These are phyloP conservation scores for Exophiala bonariae DNA, from an alignment of 2,329 filamentous ascomycete species.

Conservation along the genomic window DNA sequence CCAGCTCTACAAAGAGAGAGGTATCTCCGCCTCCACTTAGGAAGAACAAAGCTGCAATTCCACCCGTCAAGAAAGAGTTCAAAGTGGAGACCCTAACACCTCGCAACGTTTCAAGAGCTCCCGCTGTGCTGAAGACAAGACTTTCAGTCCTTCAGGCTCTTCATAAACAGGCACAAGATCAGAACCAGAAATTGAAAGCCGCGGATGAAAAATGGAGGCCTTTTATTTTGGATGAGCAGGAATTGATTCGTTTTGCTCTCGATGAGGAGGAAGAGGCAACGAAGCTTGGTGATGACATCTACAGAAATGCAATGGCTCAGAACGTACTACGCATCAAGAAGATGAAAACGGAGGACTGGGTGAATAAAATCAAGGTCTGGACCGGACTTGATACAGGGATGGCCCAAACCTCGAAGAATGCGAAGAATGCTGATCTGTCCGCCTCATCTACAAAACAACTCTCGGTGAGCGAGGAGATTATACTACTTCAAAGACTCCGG, in stretches of 20 bases:
- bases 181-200: conserved; percentile 41
- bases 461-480: conserved; percentile 62
- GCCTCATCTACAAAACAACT: conserved; percentile 50
- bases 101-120: conserved; percentile 44
- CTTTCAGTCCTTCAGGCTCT: conserved; percentile 45
- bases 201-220: conserved; percentile 32
- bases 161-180: conserved; percentile 41
- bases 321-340: conserved; percentile 73
- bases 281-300: conserved; percentile 62
- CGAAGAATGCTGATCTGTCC: conserved; percentile 3
- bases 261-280: conserved; percentile 70
- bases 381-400: conserved; percentile 2
- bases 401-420: conserved; percentile 14
- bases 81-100: conserved; percentile 45
- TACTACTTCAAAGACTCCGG: conserved; percentile 61
- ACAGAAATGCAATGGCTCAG: conserved; percentile 81
- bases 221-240: conserved; percentile 41
- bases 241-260: conserved; percentile 47
- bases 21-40: conserved; percentile 19
- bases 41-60: conserved; percentile 1
- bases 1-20: conserved; percentile 17
- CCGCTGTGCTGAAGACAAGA: conserved; percentile 42
- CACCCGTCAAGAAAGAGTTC: conserved; percentile 29
- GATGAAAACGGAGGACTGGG: conserved; percentile 73
- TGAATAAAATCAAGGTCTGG: conserved; percentile 55